Evolutionary conservation across 1,284 basidiomycete species (phyloP), one percentile per base, ranked within the genome.

Genomic region (Cryptococcus sp.): DNA sequence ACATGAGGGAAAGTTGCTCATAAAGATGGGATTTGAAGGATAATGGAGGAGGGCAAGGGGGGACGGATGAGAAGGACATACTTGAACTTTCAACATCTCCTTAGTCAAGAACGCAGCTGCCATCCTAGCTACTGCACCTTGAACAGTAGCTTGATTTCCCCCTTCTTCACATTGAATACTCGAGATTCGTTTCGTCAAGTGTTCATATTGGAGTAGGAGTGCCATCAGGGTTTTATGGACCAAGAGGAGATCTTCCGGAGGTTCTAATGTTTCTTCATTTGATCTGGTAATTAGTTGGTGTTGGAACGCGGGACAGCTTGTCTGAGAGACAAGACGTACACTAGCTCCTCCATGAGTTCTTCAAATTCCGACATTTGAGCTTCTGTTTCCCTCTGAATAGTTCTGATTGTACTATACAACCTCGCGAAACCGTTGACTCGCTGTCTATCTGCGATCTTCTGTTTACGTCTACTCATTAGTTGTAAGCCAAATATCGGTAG

Each of bases 151-250:
- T 67, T 94, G 90, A 11, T 87, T 86, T 53, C 84, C 83, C 1
- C 83, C 85, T 2, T 79, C 75, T 1, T 79, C 79, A 22, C 77
- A 84, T 0, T 87, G 86, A 19, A 94, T 74, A 54, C 78, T 79
- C 47, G 83, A 82, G 61, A 98, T 88, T 31, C 86, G 84, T 68
- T 93, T 94, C 0, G 91, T 82, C 4, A 97, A 76, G 42, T 83
- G 82, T 64, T 98, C 94, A 72, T 97, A 98, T 52, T 87, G 84
- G 7, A 85, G 81, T 71, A 96, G 91, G 2, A 86, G 82, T 44
- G 88, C 85, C 7, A 96, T 73, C 10, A 97, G 80, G 16, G 84
- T 83, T 66, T 91, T 92, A 52, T 91, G 82, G 0, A 83, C 80
- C 2, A 80, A 78, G 10, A 85, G 79, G 2, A 86, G 85, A 67